Percentiles rank a stretch among this genome's conserved stretches.
phyloP scores from a whole-genome alignment of 441 rosid species.

The Manihot esculenta region DNA sequence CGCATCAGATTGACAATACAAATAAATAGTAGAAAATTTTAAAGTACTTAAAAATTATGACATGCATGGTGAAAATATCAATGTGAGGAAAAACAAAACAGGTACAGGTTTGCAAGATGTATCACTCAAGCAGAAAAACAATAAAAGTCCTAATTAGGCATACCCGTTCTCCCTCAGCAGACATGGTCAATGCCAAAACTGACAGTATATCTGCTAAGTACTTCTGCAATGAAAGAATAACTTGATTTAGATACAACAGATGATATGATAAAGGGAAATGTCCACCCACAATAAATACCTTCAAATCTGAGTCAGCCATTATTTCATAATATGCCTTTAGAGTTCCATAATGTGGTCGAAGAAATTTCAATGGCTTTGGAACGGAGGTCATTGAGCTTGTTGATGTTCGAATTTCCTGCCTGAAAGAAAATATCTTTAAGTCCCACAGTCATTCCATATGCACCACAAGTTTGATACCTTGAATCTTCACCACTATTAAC shows the following conservation, averaged over 20 bases:
- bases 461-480: background rate
- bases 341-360: conserved; percentile 90
- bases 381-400: conserved; percentile 98
- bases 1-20: background rate
- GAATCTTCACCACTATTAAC: background rate
- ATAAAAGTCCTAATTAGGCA: conserved; percentile 17
- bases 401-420: conserved; percentile 84
- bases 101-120: background rate
- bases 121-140: conserved; percentile 1
- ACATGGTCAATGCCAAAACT: conserved; percentile 94
- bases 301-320: conserved; percentile 65
- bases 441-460: background rate
- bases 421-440: conserved; percentile 19
- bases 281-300: conserved; percentile 44
- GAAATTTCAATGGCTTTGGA: conserved; percentile 95
- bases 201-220: conserved; percentile 87
- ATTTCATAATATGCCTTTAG: conserved; percentile 64
- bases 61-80: background rate
- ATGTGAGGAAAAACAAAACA: background rate
- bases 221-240: conserved; percentile 56
- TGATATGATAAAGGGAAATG: background rate
- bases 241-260: background rate
- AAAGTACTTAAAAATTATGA: background rate
- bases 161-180: conserved; percentile 98
- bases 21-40: background rate